phyloP scores from a whole-genome alignment of 1,139 yeast species.

The Candida sp. region DNA sequence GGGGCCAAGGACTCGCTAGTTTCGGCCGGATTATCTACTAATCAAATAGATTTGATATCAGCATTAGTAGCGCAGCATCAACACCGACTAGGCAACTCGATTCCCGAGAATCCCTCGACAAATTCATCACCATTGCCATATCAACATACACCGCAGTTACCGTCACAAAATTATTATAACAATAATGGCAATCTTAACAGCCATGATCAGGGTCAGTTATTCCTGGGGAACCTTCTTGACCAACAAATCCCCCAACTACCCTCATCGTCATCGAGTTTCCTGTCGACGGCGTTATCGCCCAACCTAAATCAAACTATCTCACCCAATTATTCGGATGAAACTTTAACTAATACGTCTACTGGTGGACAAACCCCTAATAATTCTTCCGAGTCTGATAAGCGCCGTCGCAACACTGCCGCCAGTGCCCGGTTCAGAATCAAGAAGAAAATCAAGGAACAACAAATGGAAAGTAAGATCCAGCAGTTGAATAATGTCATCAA shows the following conservation, averaged over 20 bases:
- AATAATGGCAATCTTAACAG: not conserved
- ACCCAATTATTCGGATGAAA: slow-evolving; percentile 1
- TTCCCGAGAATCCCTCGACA: slow-evolving; percentile 9
- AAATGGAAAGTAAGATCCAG: slow-evolving; percentile 49
- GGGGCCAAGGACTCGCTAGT: slow-evolving; percentile 63
- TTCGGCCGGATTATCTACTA: slow-evolving; percentile 62
- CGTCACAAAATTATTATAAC: slow-evolving; percentile 1
- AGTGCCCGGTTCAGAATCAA: slow-evolving; percentile 60
- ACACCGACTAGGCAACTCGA: slow-evolving; percentile 21
- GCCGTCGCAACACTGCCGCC: slow-evolving; percentile 61
- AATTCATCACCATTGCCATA: slow-evolving; percentile 3
- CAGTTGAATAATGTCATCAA: slow-evolving; percentile 39
- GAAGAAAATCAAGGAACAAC: slow-evolving; percentile 57
- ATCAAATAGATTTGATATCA: slow-evolving; percentile 69
- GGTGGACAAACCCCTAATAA: slow-evolving; percentile 2
- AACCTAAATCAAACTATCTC: not conserved
- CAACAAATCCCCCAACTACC: not conserved
- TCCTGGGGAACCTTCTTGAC: not conserved
- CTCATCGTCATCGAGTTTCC: not conserved
- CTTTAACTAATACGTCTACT: not conserved
- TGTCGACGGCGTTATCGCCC: not conserved
- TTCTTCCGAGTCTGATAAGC: slow-evolving; percentile 30
- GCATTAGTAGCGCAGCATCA: slow-evolving; percentile 74
- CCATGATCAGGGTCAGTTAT: not conserved
- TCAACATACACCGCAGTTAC: not conserved